phyloP scores from a whole-genome alignment of 768 basidiomycete genomes.

The Lactarius indigo region DNA sequence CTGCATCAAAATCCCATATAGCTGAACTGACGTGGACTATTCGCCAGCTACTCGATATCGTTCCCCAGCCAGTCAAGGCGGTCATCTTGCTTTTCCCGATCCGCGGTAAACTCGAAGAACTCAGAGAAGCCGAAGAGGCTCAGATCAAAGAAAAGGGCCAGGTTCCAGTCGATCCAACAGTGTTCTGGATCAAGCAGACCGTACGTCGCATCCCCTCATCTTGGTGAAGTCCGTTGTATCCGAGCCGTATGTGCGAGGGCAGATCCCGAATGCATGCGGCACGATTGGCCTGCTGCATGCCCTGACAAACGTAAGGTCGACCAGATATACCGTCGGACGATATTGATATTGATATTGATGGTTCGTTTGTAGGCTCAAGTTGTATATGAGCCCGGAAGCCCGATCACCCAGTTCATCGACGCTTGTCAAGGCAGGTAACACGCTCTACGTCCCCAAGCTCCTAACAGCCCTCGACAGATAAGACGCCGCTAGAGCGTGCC shows the following conservation, averaged over 20 bases:
- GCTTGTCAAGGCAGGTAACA: slow-evolving; percentile 50
- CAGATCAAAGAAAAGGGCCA: slow-evolving; percentile 45
- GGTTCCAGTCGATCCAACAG: slow-evolving; percentile 52
- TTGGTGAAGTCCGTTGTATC: not conserved
- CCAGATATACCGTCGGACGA: not conserved
- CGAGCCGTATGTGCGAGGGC: not conserved
- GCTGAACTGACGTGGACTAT: not conserved
- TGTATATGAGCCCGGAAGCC: slow-evolving; percentile 50
- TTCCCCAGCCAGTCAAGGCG: slow-evolving; percentile 75
- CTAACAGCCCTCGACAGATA: slow-evolving; percentile 39
- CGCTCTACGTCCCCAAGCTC: not conserved
- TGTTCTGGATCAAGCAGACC: slow-evolving; percentile 91
- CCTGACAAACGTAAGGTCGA: slow-evolving; percentile 63
- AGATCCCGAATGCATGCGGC: slow-evolving; percentile 35
- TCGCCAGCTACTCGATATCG: slow-evolving; percentile 60
- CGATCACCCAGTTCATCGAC: slow-evolving; percentile 64
- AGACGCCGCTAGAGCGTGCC: slow-evolving; percentile 70
- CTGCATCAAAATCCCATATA: not conserved
- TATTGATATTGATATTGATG: slow-evolving; percentile 19
- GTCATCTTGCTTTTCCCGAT: slow-evolving; percentile 85
- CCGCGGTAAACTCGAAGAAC: slow-evolving; percentile 45
- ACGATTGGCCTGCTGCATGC: slow-evolving; percentile 37
- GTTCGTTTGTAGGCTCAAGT: slow-evolving; percentile 43
- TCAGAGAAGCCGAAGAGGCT: slow-evolving; percentile 57
- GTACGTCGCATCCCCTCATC: slow-evolving; percentile 38